Percentiles rank a stretch among this genome's conserved stretches.
Conservation (phyloP, 768 basidiomycete genomes). For the Basidioascus undulatus region DNA sequence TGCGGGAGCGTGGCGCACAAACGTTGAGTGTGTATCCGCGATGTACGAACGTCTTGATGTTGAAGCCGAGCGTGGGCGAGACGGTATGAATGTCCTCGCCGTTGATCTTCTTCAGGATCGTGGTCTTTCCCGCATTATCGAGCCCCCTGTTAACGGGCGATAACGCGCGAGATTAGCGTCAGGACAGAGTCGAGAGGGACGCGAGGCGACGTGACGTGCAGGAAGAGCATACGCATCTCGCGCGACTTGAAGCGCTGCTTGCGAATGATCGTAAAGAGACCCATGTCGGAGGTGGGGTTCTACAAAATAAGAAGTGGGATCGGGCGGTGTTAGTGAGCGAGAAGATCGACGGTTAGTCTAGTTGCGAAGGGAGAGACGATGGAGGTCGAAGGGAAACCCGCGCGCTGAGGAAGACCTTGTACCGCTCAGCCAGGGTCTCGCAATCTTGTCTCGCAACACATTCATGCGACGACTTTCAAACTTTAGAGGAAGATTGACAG, state of each 20-base stretch:
- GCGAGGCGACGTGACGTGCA: slow-evolving; percentile 26
- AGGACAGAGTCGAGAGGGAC: neutral
- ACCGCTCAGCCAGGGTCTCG: no score
- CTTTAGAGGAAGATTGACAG: no score
- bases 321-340: no score
- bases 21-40: slow-evolving; percentile 45
- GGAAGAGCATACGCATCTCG: slow-evolving; percentile 87
- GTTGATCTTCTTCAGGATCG: slow-evolving; percentile 82
- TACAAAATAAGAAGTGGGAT: no score
- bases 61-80: slow-evolving; percentile 90
- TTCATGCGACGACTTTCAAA: no score
- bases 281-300: no score
- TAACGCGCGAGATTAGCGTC: neutral
- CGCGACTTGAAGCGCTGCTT: slow-evolving; percentile 88
- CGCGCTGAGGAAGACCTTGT: no score
- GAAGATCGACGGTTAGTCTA: no score
- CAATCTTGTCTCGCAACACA: no score
- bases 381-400: no score
- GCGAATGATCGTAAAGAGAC: slow-evolving; percentile 83
- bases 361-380: no score
- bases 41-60: slow-evolving; percentile 89
- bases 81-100: slow-evolving; percentile 71
- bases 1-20: no score
- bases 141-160: slow-evolving; percentile 37
- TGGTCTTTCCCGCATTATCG: slow-evolving; percentile 97